These are phyloP conservation scores for Saksenaea oblongispora DNA, from an alignment of 371 early-diverging fungal species.

Conservation along the genomic window DNA sequence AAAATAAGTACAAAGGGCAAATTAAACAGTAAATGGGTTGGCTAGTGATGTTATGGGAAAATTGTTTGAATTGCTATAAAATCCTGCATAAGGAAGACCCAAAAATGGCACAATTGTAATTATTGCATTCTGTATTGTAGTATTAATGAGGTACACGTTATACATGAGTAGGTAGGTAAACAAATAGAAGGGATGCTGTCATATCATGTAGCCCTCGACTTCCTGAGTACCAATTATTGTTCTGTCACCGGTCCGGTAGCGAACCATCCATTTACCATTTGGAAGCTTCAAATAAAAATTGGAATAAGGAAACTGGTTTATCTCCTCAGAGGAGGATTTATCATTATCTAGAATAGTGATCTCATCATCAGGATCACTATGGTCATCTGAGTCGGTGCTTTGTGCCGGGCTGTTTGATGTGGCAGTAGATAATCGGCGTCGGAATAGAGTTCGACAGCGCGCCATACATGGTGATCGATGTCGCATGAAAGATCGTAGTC, in stretches of 20 bases:
- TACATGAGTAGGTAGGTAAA: neutral
- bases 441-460: conserved; percentile 63
- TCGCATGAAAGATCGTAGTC: neutral
- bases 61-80: too few relatives aligned
- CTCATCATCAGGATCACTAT: neutral
- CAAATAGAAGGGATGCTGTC: neutral
- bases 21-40: too few relatives aligned
- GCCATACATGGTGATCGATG: conserved; percentile 36
- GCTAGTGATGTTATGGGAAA: too few relatives aligned
- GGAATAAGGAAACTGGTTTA: conserved; percentile 14
- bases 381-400: neutral
- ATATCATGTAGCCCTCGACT: conserved; percentile 26
- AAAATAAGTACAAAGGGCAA: too few relatives aligned
- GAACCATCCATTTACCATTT: conserved; percentile 31
- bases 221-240: conserved; percentile 29
- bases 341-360: neutral
- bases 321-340: neutral
- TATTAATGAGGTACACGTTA: too few relatives aligned
- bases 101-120: too few relatives aligned
- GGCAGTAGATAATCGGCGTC: conserved; percentile 41
- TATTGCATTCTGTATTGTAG: too few relatives aligned
- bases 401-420: neutral
- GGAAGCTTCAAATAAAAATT: conserved; percentile 35
- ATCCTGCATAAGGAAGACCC: too few relatives aligned
- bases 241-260: conserved; percentile 31